Evolutionary conservation across 2,329 filamentous ascomycete species (phyloP).

Genomic region (Colletotrichum phormii): DNA sequence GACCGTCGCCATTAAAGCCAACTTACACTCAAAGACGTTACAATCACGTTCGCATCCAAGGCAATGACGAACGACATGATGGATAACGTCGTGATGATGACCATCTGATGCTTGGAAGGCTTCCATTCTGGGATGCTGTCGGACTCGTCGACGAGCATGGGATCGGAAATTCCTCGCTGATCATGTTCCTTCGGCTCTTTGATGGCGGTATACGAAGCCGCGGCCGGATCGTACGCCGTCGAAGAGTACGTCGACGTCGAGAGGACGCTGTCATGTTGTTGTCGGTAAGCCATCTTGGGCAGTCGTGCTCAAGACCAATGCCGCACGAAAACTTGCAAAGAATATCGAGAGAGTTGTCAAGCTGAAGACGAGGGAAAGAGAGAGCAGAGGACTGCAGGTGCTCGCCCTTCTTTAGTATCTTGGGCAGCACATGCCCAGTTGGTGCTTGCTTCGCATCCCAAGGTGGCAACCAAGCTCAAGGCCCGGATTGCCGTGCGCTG

Average conservation of each 20-base stretch:
- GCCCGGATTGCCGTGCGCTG: conserved; percentile 29
- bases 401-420: conserved; percentile 33
- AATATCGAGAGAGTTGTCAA: conserved; percentile 6
- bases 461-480: conserved; percentile 18
- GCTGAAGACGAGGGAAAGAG: not conserved
- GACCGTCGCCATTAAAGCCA: no score
- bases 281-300: conserved; percentile 32
- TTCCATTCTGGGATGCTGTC: conserved; percentile 27
- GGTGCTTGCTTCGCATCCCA: not conserved
- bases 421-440: conserved; percentile 13
- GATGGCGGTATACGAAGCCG: conserved; percentile 30
- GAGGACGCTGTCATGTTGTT: conserved; percentile 17
- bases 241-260: conserved; percentile 30
- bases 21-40: conserved; percentile 33
- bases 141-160: conserved; percentile 33
- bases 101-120: conserved; percentile 33
- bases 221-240: conserved; percentile 31
- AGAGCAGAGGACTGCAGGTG: conserved; percentile 12
- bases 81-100: conserved; percentile 34
- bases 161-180: conserved; percentile 20
- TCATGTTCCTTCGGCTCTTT: conserved; percentile 34
- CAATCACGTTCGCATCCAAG: conserved; percentile 34
- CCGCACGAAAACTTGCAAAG: conserved; percentile 13
- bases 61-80: conserved; percentile 37
- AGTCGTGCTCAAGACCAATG: conserved; percentile 22